Evolutionary conservation across 306 rosid species (phyloP).

Genomic region (Purshia tridentata): DNA sequence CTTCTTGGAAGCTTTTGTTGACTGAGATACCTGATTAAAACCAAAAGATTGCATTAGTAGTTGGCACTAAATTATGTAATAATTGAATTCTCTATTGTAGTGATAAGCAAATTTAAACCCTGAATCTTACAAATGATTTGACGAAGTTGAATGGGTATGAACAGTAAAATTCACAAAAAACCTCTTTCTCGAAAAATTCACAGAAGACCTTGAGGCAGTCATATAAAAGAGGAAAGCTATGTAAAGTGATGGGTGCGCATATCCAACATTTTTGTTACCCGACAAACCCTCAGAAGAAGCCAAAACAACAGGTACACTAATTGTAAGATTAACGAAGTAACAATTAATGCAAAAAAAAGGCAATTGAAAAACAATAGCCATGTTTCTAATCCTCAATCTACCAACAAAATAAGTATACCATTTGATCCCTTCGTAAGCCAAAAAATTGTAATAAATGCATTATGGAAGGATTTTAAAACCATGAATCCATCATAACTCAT

Average conservation of each 20-base stretch:
- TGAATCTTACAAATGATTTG: background rate
- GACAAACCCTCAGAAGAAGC: background rate
- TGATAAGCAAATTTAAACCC: background rate
- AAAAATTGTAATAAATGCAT: too few species aligned
- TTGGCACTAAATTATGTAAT: conserved; percentile 15
- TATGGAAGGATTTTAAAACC: too few species aligned
- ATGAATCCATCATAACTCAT: background rate
- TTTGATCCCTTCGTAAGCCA: too few species aligned
- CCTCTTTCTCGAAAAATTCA: background rate
- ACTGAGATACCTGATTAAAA: conserved; percentile 67
- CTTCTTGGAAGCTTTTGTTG: conserved; percentile 82
- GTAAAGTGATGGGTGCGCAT: background rate
- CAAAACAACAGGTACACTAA: background rate
- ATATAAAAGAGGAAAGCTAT: background rate
- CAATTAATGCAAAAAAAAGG: too few species aligned
- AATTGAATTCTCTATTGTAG: background rate
- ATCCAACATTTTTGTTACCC: conserved; percentile 4
- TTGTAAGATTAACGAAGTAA: too few species aligned
- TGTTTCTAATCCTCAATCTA: too few species aligned
- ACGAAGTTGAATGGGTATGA: background rate
- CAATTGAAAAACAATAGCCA: too few species aligned
- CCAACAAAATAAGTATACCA: too few species aligned
- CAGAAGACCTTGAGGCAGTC: background rate
- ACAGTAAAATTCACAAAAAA: background rate
- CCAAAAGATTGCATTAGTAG: conserved; percentile 28